Evolutionary conservation across 73 alveolate species (phyloP), one percentile per base, ranked within the genome.

Genomic region (Paramecium primaurelia): DNA sequence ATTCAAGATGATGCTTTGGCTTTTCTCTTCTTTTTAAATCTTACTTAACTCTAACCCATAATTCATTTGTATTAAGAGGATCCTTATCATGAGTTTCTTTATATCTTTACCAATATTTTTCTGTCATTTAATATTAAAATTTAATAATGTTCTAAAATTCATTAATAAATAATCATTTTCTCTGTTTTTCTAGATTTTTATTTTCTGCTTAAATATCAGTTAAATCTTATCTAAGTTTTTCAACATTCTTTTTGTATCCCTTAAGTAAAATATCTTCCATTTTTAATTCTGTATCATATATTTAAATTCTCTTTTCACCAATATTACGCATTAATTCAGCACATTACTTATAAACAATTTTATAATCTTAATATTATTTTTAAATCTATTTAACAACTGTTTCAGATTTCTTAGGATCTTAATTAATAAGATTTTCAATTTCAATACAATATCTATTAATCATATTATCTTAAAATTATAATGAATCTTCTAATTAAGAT

Each of bases 1-100:
- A 88, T 88, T 88, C 93, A 32, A 88, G 59, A 68, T 88, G 93
- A 88, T 88, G 93, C 34, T 88, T 88, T 16, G 93, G 93, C 8
- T 60, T 69, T 42, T 80, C 77, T 71, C 86, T 64, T 69, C 93
- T 88, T 36, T 38, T 42, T 26, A 88, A 32, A 88, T 88, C 93
- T 11, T 88, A 30, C 60, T 88, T 88, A 25, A 88, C 93, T n/a
- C 77, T 60, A 64, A 88, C 93, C 93, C 93, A 88, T 68, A 88
- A 88, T 26, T 68, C 83, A 88, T 88, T 80, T n/a, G 93, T 59
- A 71, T 88, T 88, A n/a, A 88, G 34, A 68, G 93, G 93, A 68
- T 88, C 93, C 26, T 58, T 60, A 69, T 88, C 51, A 58, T 88
- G 71, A 38, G 58, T 71, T n/a, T 37, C 86, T 69, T 59, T 88